Percentiles rank a stretch among this genome's conserved stretches.
Evolutionary conservation across 306 rosid species (phyloP).

Genomic region (Citrullus mucosospermus): DNA sequence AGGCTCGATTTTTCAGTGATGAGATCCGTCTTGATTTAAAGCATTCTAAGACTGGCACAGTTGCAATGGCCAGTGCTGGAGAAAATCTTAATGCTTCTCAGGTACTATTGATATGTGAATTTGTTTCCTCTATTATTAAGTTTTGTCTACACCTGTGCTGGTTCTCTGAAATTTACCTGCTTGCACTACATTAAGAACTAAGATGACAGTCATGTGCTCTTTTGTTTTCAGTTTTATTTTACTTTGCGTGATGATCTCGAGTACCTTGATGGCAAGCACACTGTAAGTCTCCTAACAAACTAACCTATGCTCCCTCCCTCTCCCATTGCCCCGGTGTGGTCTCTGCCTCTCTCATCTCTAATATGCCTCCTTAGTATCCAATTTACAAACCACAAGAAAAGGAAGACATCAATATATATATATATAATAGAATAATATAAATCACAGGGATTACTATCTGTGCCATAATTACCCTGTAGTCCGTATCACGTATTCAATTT

Average conservation of each 20-base stretch:
- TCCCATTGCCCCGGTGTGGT: background rate
- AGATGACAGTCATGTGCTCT: background rate
- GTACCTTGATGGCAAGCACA: slow-evolving; percentile 86
- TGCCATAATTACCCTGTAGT: background rate
- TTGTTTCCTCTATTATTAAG: background rate
- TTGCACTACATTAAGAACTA: background rate
- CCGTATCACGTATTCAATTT: background rate
- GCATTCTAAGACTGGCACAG: slow-evolving; percentile 79
- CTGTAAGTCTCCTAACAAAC: slow-evolving; percentile 40
- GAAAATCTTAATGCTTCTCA: slow-evolving; percentile 96
- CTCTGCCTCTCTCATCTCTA: background rate
- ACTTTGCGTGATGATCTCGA: slow-evolving; percentile 85
- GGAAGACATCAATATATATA: background rate
- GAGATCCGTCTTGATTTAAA: slow-evolving; percentile 81
- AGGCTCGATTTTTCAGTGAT: slow-evolving; percentile 82
- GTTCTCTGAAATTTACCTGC: background rate
- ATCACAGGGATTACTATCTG: background rate
- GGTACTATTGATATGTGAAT: slow-evolving; percentile 23
- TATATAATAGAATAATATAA: too few species aligned
- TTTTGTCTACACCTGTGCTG: background rate
- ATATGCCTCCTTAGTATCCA: background rate
- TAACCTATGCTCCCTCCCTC: background rate
- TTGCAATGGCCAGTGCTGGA: slow-evolving; percentile 97
- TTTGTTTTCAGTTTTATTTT: slow-evolving; percentile 59
- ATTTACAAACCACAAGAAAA: background rate